phyloP scores from a whole-genome alignment of 2,329 filamentous ascomycete species.

The Alternaria arbusti region DNA sequence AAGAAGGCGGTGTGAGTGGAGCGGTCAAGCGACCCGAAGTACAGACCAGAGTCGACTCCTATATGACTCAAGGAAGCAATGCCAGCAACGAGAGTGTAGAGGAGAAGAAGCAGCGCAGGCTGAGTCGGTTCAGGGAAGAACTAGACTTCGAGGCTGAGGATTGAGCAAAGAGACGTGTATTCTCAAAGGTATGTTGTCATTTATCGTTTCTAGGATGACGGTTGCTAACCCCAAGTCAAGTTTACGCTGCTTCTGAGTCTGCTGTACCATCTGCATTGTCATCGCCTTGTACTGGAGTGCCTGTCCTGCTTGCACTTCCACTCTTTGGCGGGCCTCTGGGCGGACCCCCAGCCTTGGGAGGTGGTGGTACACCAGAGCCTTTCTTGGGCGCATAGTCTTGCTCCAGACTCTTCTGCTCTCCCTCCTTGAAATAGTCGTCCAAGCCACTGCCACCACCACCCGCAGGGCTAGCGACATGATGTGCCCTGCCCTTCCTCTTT shows the following conservation, averaged over 20 bases:
- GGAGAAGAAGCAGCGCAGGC: constrained; percentile 29
- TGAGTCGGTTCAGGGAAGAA: constrained; percentile 44
- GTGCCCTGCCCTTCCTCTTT: constrained; percentile 42
- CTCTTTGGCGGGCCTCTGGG: constrained; percentile 45
- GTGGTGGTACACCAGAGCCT: constrained; percentile 42
- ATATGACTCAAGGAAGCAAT: constrained; percentile 24
- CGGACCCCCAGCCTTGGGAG: constrained; percentile 45
- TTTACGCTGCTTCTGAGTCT: constrained; percentile 12
- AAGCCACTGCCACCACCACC: constrained; percentile 40
- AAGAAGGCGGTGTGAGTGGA: constrained; percentile 18
- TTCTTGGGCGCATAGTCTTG: constrained; percentile 48
- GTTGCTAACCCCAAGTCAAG: constrained; percentile 2
- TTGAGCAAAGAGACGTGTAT: constrained; percentile 5
- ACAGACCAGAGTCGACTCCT: constrained; percentile 26
- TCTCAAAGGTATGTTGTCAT: constrained; percentile 15
- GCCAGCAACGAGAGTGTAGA: constrained; percentile 18
- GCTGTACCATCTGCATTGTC: constrained; percentile 2
- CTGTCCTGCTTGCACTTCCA: constrained; percentile 18
- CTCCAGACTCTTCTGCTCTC: constrained; percentile 53
- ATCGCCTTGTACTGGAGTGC: constrained; percentile 18
- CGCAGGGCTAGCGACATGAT: constrained; percentile 41
- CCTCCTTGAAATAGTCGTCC: constrained; percentile 56
- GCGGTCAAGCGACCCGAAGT: constrained; percentile 19
- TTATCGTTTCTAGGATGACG: neutral
- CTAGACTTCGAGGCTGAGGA: constrained; percentile 22